Evolutionary conservation across 1,284 basidiomycete genomes (phyloP), one percentile per base, ranked within the genome.

Genomic region (Vanrija sp.): DNA sequence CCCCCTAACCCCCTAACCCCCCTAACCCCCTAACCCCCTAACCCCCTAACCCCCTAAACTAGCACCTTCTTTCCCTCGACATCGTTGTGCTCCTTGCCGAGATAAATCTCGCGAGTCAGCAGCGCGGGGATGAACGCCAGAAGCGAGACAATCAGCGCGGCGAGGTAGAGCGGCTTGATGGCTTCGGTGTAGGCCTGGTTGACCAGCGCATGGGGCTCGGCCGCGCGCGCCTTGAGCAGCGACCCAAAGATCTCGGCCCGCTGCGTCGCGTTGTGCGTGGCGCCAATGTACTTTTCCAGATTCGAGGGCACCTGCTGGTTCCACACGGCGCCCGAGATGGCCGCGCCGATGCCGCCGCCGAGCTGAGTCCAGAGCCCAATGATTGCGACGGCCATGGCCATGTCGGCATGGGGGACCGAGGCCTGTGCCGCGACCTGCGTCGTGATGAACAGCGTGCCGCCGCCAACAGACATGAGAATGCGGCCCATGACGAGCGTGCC

Each of bases 401-500:
- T 41, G 49, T 55, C 53, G 18, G 42, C 38, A 35, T 55, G 53
- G 5, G 53, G 48, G 2, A 42, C 53, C 14, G 53, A 55, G 10
- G 36, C 53, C 25, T 46, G 53, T 1, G 38, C 44, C 1, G 42
- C 53, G 9, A 55, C 43, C 7, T 42, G 76, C 8, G 73, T 71
- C 10, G 77, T 75, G 35, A 66, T 59, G 45, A 65, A 64, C 47
- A 54, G 55, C 23, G 59, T 69, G 31, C 59, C 59, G 23, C 54
- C 61, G 51, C 63, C 53, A 49, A 46, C 50, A 36, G 45, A 56
- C 20, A 37, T 24, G 51, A 62, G 64, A 50, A 63, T 37, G 44
- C 63, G 59, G 55, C 63, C 64, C 20, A 53, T 51, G 46, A 77
- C 74, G 59, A 70, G 63, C 62, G 70, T 45, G 10, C 63, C 65